Base-by-base conservation (phyloP, 2,329 filamentous ascomycete species). In the Hymenoscyphus fructigenus region DNA sequence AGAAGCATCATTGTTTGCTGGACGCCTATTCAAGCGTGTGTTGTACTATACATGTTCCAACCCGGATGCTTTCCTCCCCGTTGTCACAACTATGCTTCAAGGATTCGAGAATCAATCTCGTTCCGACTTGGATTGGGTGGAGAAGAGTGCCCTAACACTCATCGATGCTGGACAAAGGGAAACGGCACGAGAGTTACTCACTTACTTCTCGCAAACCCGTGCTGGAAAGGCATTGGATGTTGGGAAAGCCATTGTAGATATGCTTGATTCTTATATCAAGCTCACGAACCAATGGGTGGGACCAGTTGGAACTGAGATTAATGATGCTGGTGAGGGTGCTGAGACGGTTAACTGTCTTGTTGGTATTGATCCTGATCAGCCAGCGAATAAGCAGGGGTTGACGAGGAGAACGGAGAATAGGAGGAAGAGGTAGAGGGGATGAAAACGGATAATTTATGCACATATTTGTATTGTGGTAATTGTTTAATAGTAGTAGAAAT, bases 1-100 rank as follows among this genome's bases (percentile, higher is more conserved):
- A 57, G 56, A 57, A 32, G 56, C 56, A 14, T 57, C 56, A 7
- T 23, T 57, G 3, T 57, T 57, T 36, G 56, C 56, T 7, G 56
- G 56, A n/a, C 56, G 56, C 14, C 23, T 57, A 3, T 57, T 57
- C 28, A 57, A 57, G 17, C 28, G 56, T 1, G 29, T 57, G 0
- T 20, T 57, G 9, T 57, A 57, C 56, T 57, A 57, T 23, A 32
- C 56, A n/a, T 57, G 56, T 12, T 57, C 56, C 9, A 57, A 57
- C 34, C 56, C 56, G 2, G 17, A 36, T 23, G 29, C 56, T 20
- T 57, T 57, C 12, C 34, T 57, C n/a, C 56, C 56, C 4, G 20
- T 36, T 1, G 56, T 57, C 14, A 57, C 56, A n/a, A 57, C 56
- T 6, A 57, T 57, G 56, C 17, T 57, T 1, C n/a, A 20, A 10